phyloP scores from a whole-genome alignment of 495 filamentous ascomycete species.

The Trichoderma reesei region DNA sequence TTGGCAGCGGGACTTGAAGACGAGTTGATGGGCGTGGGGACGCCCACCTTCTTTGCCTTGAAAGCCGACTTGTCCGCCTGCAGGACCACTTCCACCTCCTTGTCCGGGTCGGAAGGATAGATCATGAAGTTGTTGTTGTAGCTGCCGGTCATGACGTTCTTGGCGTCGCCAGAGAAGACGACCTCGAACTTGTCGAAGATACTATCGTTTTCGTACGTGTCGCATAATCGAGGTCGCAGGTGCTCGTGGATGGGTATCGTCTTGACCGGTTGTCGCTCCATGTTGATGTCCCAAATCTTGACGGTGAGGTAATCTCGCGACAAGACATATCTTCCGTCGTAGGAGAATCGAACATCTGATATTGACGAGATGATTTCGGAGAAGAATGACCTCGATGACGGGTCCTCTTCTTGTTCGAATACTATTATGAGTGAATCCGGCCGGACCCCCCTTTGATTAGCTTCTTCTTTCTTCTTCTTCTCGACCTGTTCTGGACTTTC shows the following conservation, averaged over 20 bases:
- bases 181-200: conserved; percentile 99
- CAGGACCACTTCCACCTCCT: conserved; percentile 93
- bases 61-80: conserved; percentile 98
- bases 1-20: conserved; percentile 55
- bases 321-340: conserved; percentile 92
- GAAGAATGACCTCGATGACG: conserved; percentile 97
- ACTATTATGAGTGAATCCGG: conserved; percentile 39
- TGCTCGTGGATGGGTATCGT: conserved; percentile 99
- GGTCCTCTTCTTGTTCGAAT: conserved; percentile 98
- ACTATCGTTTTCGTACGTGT: conserved; percentile 98
- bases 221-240: conserved; percentile 84
- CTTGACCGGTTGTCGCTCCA: conserved; percentile 94
- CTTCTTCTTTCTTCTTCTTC: background rate
- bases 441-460: conserved; percentile 4
- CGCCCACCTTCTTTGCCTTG: conserved; percentile 98
- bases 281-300: conserved; percentile 99
- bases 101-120: conserved; percentile 89
- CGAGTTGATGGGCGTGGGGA: conserved; percentile 91
- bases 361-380: conserved; percentile 99
- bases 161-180: conserved; percentile 94
- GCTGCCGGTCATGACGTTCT: conserved; percentile 98
- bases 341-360: conserved; percentile 94
- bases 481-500: too few species aligned
- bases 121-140: conserved; percentile 99
- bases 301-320: conserved; percentile 97